Conservation (phyloP, 2,329 filamentous ascomycete species). For the Xylariomycetidae sp. region DNA sequence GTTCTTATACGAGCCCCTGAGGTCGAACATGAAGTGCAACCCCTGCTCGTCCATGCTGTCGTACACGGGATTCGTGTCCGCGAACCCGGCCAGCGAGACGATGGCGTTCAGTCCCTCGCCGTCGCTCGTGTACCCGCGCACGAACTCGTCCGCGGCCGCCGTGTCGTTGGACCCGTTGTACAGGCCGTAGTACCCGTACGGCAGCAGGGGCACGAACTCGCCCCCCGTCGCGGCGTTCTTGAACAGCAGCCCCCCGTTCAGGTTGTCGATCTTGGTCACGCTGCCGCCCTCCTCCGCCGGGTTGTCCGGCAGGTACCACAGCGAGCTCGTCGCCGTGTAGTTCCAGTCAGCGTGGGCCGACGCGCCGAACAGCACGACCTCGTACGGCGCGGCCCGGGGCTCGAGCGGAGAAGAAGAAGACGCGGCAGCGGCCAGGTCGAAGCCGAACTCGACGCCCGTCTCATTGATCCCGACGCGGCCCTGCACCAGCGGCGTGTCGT, state of each 20-base stretch:
- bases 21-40: constrained; percentile 40
- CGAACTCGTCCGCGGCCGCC: constrained; percentile 26
- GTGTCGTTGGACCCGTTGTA: constrained; percentile 32
- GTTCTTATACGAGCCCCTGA: constrained; percentile 41
- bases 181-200: constrained; percentile 40
- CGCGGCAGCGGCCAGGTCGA: constrained; percentile 30
- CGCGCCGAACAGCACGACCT: constrained; percentile 33
- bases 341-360: constrained; percentile 25
- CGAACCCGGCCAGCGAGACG: constrained; percentile 36
- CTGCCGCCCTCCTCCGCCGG: constrained; percentile 32
- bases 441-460: constrained; percentile 30
- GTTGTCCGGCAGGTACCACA: constrained; percentile 40
- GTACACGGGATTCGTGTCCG: constrained; percentile 32
- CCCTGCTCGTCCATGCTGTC: constrained; percentile 34
- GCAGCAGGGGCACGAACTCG: constrained; percentile 36
- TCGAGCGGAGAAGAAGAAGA: too few species aligned
- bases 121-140: constrained; percentile 32
- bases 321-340: constrained; percentile 31
- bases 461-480: constrained; percentile 30
- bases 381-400: constrained; percentile 33
- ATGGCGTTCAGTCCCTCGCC: constrained; percentile 40
- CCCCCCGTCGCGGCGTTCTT: constrained; percentile 30
- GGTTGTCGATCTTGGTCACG: constrained; percentile 40
- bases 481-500: constrained; percentile 26
- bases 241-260: constrained; percentile 38